A percentile compares a stretch with the other conserved stretches of the same genome.
Conservation (phyloP, 345 rosid genomes). For the Isatis tinctoria region DNA sequence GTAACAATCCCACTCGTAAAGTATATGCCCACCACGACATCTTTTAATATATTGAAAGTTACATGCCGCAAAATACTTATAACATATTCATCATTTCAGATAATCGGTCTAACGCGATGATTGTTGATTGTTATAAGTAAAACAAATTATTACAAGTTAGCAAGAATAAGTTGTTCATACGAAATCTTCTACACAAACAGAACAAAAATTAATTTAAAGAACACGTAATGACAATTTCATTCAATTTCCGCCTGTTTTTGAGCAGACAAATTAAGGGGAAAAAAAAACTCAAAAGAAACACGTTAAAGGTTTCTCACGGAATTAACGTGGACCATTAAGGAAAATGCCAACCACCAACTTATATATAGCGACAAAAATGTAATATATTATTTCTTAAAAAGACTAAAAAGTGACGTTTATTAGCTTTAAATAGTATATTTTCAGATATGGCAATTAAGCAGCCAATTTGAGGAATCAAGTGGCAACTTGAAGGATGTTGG, state of each 20-base stretch:
- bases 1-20: background rate
- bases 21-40: background rate
- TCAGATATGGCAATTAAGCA: conserved; percentile 15
- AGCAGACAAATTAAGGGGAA: background rate
- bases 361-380: conserved; percentile 17
- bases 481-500: conserved; percentile 14
- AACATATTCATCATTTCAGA: background rate
- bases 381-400: conserved; percentile 1
- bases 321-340: conserved; percentile 21
- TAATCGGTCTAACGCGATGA: background rate
- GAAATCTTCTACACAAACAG: conserved; percentile 7
- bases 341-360: conserved; percentile 22
- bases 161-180: conserved; percentile 1
- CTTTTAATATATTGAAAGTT: background rate
- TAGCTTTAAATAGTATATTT: background rate
- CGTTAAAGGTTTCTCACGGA: conserved; percentile 24
- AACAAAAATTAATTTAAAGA: background rate
- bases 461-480: conserved; percentile 25
- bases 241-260: background rate
- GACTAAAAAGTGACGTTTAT: conserved; percentile 10
- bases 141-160: conserved; percentile 2
- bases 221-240: conserved; percentile 9
- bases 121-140: background rate
- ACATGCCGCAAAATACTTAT: background rate
- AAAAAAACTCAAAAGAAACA: conserved; percentile 26